These are phyloP conservation scores for Penicillium aurantiogriseum DNA, from an alignment of 2,329 filamentous ascomycete genomes.

Conservation along the genomic window DNA sequence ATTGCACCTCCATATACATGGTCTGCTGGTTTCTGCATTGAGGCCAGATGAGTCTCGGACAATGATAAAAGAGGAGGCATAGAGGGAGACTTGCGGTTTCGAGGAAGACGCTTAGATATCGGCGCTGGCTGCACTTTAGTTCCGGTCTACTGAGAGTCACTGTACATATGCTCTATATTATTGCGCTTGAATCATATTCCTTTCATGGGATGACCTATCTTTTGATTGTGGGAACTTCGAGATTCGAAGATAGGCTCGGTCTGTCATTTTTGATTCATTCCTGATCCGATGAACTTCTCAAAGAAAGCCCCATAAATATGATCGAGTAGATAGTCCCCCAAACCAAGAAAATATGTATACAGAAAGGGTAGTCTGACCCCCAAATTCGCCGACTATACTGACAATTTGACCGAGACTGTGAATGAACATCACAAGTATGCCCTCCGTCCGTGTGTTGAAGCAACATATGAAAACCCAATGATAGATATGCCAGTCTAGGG, in stretches of 20 bases:
- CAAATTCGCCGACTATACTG: constrained; percentile 8
- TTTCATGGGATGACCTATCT: neutral
- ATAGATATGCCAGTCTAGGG: constrained; percentile 19
- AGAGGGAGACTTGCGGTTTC: constrained; percentile 10
- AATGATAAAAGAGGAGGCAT: constrained; percentile 11
- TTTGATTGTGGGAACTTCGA: neutral
- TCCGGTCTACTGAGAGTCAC: constrained; percentile 10
- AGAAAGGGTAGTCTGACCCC: constrained; percentile 6
- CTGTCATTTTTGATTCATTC: neutral
- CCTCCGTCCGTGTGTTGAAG: constrained; percentile 12
- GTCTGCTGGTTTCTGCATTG: neutral
- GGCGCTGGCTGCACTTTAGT: neutral
- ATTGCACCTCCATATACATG: constrained; percentile 16
- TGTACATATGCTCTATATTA: constrained; percentile 24
- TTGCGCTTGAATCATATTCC: constrained; percentile 14
- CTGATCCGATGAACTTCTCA: neutral
- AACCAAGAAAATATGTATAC: constrained; percentile 15
- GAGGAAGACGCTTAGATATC: constrained; percentile 8
- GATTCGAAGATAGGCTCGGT: neutral
- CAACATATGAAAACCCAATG: constrained; percentile 8
- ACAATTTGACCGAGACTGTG: constrained; percentile 8
- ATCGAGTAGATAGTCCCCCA: neutral
- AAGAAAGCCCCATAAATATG: neutral
- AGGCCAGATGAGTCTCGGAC: neutral
- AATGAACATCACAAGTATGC: constrained; percentile 7